Percentiles rank a stretch among this genome's conserved stretches.
Conservation (phyloP, 768 basidiomycete species). For the Rhizopogon vulgaris region DNA sequence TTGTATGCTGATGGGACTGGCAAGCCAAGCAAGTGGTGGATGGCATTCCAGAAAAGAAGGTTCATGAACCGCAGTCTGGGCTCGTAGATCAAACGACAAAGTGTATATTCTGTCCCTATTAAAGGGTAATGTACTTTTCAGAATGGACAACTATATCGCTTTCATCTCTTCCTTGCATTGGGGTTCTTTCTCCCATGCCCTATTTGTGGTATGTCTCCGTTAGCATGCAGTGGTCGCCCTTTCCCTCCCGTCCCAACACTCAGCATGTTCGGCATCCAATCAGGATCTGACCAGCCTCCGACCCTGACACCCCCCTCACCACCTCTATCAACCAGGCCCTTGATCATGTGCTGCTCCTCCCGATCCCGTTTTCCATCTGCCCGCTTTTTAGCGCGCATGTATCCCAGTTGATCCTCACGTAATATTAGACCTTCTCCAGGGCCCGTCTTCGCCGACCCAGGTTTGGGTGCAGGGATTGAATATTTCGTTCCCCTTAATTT, state of each 20-base stretch:
- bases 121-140: conserved; percentile 17
- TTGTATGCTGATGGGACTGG: conserved; percentile 91
- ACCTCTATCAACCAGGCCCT: conserved; percentile 48
- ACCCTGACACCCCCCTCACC: conserved; percentile 46
- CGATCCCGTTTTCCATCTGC: conserved; percentile 69
- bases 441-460: conserved; percentile 81
- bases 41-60: conserved; percentile 97
- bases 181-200: conserved; percentile 89
- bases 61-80: conserved; percentile 92
- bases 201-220: conserved; percentile 71
- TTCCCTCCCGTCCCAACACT: conserved; percentile 63
- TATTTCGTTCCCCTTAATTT: conserved; percentile 86
- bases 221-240: conserved; percentile 47
- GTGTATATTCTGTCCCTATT: conserved; percentile 9
- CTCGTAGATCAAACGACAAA: conserved; percentile 32
- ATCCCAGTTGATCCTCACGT: conserved; percentile 90
- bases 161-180: conserved; percentile 63
- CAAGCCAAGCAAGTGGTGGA: conserved; percentile 99
- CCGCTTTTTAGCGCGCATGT: conserved; percentile 72
- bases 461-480: conserved; percentile 85
- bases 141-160: conserved; percentile 15
- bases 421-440: conserved; percentile 79
- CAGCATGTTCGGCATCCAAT: conserved; percentile 85
- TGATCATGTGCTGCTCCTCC: conserved; percentile 65
- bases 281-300: conserved; percentile 92